Evolutionary conservation across 371 early-diverging fungal genomes (phyloP).

Genomic region (Capniomyces stellatus): DNA sequence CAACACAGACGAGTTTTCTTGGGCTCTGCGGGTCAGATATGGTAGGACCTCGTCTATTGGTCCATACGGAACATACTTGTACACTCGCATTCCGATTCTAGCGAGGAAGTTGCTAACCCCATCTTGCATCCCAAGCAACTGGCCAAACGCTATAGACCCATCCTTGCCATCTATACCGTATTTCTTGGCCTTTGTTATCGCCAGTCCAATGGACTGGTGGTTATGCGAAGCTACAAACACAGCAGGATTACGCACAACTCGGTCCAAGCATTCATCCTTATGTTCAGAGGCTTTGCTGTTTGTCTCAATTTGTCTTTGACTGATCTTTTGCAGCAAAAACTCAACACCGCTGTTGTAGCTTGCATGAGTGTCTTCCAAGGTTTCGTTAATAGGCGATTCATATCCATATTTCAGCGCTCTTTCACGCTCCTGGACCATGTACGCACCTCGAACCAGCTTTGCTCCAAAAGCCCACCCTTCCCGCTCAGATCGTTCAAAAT

Average conservation of each 20-base stretch:
- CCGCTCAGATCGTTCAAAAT: slow-evolving; percentile 45
- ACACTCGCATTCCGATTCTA: slow-evolving; percentile 33
- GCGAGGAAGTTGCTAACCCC: slow-evolving; percentile 40
- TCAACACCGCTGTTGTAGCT: slow-evolving; percentile 65
- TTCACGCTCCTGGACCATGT: slow-evolving; percentile 78
- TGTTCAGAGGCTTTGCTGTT: slow-evolving; percentile 6
- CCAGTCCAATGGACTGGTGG: slow-evolving; percentile 49
- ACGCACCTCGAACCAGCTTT: slow-evolving; percentile 87
- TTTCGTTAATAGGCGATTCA: slow-evolving; percentile 65
- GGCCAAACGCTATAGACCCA: slow-evolving; percentile 68
- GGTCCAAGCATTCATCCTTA: background rate
- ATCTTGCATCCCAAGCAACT: slow-evolving; percentile 68
- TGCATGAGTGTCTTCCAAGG: slow-evolving; percentile 62
- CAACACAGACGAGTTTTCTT: slow-evolving; percentile 77
- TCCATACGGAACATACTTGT: slow-evolving; percentile 90
- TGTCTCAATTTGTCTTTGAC: slow-evolving; percentile 4
- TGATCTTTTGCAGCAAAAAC: slow-evolving; percentile 42
- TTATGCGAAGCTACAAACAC: slow-evolving; percentile 87
- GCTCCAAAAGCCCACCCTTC: slow-evolving; percentile 62
- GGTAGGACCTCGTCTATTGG: slow-evolving; percentile 80
- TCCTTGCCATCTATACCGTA: slow-evolving; percentile 29
- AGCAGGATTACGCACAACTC: slow-evolving; percentile 29
- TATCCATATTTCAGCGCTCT: slow-evolving; percentile 47
- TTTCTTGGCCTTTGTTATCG: slow-evolving; percentile 43
- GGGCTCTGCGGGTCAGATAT: slow-evolving; percentile 83